Conservation (phyloP, 2,329 filamentous ascomycete species). For the Hypoxylon sp. region DNA sequence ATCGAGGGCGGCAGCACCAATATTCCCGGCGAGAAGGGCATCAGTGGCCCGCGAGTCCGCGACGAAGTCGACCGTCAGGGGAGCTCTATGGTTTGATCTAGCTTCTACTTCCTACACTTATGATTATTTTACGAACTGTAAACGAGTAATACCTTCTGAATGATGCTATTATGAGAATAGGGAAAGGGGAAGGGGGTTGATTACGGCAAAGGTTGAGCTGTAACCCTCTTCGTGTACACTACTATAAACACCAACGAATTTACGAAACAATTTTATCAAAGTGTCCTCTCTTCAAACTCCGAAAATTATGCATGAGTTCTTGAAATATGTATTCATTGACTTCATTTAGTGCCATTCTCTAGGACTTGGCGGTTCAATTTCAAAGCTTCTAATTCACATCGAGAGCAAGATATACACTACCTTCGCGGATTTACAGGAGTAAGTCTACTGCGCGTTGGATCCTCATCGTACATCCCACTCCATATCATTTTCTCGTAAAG, state of each 20-base stretch:
- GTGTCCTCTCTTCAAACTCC: neutral
- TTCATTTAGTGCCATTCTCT: neutral
- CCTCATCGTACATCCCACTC: neutral
- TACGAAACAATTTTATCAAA: neutral
- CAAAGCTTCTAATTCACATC: slow-evolving; percentile 5
- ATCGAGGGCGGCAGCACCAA: slow-evolving; percentile 47
- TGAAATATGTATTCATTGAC: neutral
- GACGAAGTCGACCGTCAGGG: slow-evolving; percentile 43
- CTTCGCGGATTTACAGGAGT: neutral
- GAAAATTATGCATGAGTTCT: too few species aligned
- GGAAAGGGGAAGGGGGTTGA: neutral
- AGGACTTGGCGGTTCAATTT: neutral
- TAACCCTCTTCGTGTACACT: neutral
- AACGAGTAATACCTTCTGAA: neutral
- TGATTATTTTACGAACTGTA: neutral
- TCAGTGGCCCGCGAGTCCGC: slow-evolving; percentile 44
- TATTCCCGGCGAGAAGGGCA: slow-evolving; percentile 48
- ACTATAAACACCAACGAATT: neutral
- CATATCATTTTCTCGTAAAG: neutral
- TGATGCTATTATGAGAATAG: neutral
- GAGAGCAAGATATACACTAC: neutral
- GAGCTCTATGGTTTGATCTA: slow-evolving; percentile 45
- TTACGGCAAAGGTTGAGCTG: too few species aligned
- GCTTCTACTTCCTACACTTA: neutral
- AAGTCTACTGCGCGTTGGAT: neutral